Base-by-base conservation (phyloP, 768 basidiomycete genomes). In the Boletus bicolor region DNA sequence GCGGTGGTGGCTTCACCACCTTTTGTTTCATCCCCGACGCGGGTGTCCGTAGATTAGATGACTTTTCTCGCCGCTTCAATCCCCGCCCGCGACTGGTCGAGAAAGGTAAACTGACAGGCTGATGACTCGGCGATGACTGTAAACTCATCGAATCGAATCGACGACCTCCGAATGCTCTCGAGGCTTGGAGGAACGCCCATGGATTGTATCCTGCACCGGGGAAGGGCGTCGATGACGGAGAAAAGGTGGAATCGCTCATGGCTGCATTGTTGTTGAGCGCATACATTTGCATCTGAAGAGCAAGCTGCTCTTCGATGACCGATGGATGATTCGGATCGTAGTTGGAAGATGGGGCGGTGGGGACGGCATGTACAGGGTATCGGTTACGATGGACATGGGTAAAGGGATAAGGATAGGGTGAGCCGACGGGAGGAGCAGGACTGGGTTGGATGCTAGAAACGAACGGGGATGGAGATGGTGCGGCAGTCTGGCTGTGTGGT, bases 361-460 rank as follows among this genome's bases (percentile, higher is more conserved):
- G 76, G 60, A 68, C 77, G 75, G 66, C 60, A 39, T 75, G 73
- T 4, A 68, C 69, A 1, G 74, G 57, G 44, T 76, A 77, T 9
- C 71, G 68, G 44, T 76, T 78, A 0, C 89, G 81, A 24, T 82
- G 82, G 43, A 91, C 84, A 54, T 90, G 89, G 15, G 80, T 78
- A 72, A 84, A 92, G 0, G 88, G 88, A 67, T 83, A 88, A 0
- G 89, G 90, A 56, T 89, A 91, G 2, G 90, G 90, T 5, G 90
- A 91, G 9, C 89, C 88, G 5, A 75, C 80, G 6, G 80, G 81
- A 9, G 77, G 76, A 3, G 82, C 73, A 0, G 84, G 82, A 57
- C 82, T 85, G 14, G 74, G 76, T 45, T 80, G 80, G 54, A 75
- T 76, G 41, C 76, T 78, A 2, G 83, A 81, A 21, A 86, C 67